These are phyloP conservation scores for Hsuehochloa calcarea DNA, from an alignment of 176 grass and related monocot species.

Conservation along the genomic window DNA sequence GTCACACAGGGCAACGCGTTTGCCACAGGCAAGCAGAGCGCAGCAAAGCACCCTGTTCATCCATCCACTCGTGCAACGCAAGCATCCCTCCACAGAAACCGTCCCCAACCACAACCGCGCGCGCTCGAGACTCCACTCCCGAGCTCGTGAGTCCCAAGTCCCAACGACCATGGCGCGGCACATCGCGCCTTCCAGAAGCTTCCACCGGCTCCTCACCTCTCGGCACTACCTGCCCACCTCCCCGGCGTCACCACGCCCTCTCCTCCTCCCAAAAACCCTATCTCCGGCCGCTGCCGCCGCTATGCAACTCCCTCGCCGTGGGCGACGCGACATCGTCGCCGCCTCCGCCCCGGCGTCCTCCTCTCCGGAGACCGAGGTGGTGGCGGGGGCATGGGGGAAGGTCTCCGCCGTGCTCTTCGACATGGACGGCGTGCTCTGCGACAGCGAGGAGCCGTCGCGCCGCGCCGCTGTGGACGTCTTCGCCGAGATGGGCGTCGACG, in stretches of 20 bases:
- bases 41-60: background rate
- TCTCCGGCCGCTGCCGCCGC: background rate
- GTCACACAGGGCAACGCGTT: background rate
- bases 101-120: background rate
- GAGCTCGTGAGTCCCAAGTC: background rate
- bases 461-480: constrained; percentile 81
- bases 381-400: constrained; percentile 55
- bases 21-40: background rate
- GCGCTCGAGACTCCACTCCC: background rate
- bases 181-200: constrained; percentile 49
- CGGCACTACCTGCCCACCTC: constrained; percentile 41
- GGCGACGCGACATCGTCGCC: constrained; percentile 13
- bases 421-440: constrained; percentile 93
- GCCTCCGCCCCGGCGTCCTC: constrained; percentile 33
- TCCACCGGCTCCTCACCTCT: constrained; percentile 28
- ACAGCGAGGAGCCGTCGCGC: constrained; percentile 88
- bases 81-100: background rate
- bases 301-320: constrained; percentile 22
- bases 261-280: constrained; percentile 38
- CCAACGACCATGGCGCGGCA: constrained; percentile 57
- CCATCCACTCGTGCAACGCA: constrained; percentile 5
- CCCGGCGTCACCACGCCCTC: constrained; percentile 34
- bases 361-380: constrained; percentile 25
- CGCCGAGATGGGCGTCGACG: constrained; percentile 83
- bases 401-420: constrained; percentile 94